These are phyloP conservation scores for Avena insularis DNA, from an alignment of 176 grass and related monocot species.

Conservation along the genomic window DNA sequence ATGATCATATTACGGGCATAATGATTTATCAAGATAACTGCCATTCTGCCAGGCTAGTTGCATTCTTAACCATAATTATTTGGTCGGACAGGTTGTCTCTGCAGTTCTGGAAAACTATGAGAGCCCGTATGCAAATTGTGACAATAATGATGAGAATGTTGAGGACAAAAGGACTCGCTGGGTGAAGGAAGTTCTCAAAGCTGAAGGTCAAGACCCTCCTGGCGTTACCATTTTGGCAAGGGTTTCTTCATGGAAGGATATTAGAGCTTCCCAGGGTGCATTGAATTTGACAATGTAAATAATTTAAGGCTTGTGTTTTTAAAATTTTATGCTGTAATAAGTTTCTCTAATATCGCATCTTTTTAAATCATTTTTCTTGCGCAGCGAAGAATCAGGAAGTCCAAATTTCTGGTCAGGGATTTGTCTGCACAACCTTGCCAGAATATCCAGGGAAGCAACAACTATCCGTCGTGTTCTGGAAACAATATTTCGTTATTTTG, in stretches of 20 bases:
- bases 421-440: constrained; percentile 97
- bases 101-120: constrained; percentile 90
- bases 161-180: constrained; percentile 53
- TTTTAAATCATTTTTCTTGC: constrained; percentile 45
- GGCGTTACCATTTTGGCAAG: constrained; percentile 55
- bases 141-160: constrained; percentile 45
- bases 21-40: constrained; percentile 19
- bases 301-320: constrained; percentile 27
- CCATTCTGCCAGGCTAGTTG: background rate
- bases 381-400: constrained; percentile 77
- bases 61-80: constrained; percentile 33
- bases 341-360: constrained; percentile 47
- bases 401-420: constrained; percentile 95
- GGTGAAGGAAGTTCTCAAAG: constrained; percentile 76
- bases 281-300: constrained; percentile 62
- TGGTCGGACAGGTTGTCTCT: constrained; percentile 75
- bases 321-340: constrained; percentile 21
- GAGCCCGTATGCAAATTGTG: constrained; percentile 67
- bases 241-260: constrained; percentile 86
- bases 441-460: constrained; percentile 91
- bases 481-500: constrained; percentile 96
- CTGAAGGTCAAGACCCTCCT: constrained; percentile 63
- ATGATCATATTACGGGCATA: constrained; percentile 5
- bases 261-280: constrained; percentile 54
- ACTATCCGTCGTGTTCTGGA: constrained; percentile 89